A percentile compares a stretch with the other conserved stretches of the same genome.
Conservation (phyloP, 2,329 filamentous ascomycete genomes). For the Xylariaceae sp. region DNA sequence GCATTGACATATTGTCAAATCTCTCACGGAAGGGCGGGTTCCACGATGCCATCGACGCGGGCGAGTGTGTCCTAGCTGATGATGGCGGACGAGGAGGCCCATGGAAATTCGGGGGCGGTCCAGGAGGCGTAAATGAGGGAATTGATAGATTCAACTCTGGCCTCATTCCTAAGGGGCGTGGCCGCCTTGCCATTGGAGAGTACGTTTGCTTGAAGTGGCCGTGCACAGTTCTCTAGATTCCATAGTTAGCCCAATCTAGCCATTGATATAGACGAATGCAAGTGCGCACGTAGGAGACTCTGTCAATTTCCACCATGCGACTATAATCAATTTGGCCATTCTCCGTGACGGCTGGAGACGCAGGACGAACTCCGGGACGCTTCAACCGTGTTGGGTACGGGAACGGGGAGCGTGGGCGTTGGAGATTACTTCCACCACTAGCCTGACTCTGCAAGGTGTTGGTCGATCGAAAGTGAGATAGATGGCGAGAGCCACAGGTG, state of each 20-base stretch:
- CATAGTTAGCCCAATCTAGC: constrained; percentile 13
- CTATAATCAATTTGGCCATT: constrained; percentile 47
- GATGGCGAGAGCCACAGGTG: constrained; percentile 44
- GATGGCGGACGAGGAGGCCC: constrained; percentile 23
- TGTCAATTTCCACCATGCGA: constrained; percentile 48
- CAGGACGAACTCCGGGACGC: constrained; percentile 48
- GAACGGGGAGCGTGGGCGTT: constrained; percentile 56
- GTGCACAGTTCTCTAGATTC: constrained; percentile 42
- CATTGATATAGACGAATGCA: neutral
- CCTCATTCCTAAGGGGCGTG: constrained; percentile 39
- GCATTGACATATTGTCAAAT: constrained; percentile 36
- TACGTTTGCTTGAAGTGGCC: constrained; percentile 40
- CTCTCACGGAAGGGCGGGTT: constrained; percentile 32
- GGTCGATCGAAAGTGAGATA: constrained; percentile 47
- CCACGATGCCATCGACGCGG: constrained; percentile 34
- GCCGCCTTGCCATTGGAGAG: constrained; percentile 35
- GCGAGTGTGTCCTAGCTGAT: constrained; percentile 34
- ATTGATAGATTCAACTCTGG: constrained; percentile 41
- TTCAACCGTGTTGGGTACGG: constrained; percentile 56
- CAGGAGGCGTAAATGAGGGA: constrained; percentile 35
- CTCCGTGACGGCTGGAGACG: constrained; percentile 48
- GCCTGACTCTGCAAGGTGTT: constrained; percentile 46
- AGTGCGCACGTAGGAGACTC: constrained; percentile 42
- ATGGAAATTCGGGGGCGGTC: constrained; percentile 22
- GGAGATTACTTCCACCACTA: constrained; percentile 38